Evolutionary conservation across 495 filamentous ascomycete species (phyloP), one percentile per base, ranked within the genome.

Genomic region (Podospora australis): DNA sequence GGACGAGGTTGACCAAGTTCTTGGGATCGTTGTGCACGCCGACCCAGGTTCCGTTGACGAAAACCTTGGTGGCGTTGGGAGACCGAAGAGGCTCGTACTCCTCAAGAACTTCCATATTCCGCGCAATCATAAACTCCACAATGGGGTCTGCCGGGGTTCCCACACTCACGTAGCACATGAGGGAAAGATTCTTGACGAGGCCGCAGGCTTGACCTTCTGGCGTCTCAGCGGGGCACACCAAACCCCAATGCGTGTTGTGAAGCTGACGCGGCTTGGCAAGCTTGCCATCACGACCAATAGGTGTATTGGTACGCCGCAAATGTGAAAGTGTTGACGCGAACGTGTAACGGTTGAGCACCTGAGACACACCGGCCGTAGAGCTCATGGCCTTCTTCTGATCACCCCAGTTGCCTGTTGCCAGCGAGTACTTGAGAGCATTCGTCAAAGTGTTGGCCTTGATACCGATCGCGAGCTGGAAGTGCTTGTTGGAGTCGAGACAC

Each of bases 141-240:
- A 98, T 87, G 6, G 90, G 89, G 42, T 91, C 84, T 22, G 85
- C 85, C 8, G 89, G 86, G 6, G 88, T 87, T 63, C 91, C 92
- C 24, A 96, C 89, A 39, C 87, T 95, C 62, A 99, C 88, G 57
- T 90, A 95, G 64, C 90, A 97, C 91, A 99, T 97, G 36, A 99
- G 78, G 3, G 94, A 87, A 60, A 99, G 63, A 56, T 99, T 99
- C 74, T 99, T 99, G 66, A 99, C 94, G 49, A 99, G 69, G 65
- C 92, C 92, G 71, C 92, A 99, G 65, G 92, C 92, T 63, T 99
- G 94, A 51, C 92, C 92, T 79, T 99, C 92, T 6, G 92, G 92
- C 13, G 92, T 99, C 60, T 99, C 92, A 20, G 92, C 92, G 19
- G 92, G 92, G 65, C 92, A 99, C 5, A 99, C 91, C 51, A 97